Evolutionary conservation across 1,139 yeast species (phyloP).

Genomic region (Yamadazyma oceani): DNA sequence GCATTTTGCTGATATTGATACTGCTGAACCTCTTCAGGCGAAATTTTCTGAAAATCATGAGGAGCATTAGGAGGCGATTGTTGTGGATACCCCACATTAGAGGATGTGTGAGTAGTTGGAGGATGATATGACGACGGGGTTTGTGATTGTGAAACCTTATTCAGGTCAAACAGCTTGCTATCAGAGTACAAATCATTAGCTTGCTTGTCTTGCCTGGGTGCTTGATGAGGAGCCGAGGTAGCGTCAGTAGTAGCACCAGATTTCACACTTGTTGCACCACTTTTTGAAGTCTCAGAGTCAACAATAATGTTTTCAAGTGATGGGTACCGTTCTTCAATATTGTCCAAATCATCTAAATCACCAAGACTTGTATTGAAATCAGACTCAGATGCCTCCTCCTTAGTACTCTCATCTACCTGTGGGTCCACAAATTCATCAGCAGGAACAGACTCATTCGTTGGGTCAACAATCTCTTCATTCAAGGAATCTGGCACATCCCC

Average conservation of each 20-base stretch:
- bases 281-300: constrained; percentile 13
- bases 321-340: constrained; percentile 46
- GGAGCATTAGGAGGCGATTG: constrained; percentile 9
- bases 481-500: neutral
- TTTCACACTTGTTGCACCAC: constrained; percentile 6
- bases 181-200: no score
- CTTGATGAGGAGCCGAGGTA: neutral
- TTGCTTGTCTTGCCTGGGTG: neutral
- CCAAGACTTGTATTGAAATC: constrained; percentile 22
- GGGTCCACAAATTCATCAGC: constrained; percentile 1
- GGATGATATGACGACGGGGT: neutral
- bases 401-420: neutral
- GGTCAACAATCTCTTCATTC: neutral
- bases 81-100: constrained; percentile 12
- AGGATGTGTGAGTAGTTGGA: neutral
- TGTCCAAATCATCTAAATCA: constrained; percentile 38
- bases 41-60: constrained; percentile 18
- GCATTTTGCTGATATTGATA: constrained; percentile 25
- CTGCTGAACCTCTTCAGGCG: constrained; percentile 24
- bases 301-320: constrained; percentile 36
- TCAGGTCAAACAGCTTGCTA: no score
- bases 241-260: constrained; percentile 2
- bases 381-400: constrained; percentile 5
- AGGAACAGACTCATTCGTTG: neutral
- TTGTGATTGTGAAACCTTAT: neutral